A percentile compares a stretch with the other conserved stretches of the same genome.
Conservation (phyloP, 768 basidiomycete genomes). For the Mycena rosella region DNA sequence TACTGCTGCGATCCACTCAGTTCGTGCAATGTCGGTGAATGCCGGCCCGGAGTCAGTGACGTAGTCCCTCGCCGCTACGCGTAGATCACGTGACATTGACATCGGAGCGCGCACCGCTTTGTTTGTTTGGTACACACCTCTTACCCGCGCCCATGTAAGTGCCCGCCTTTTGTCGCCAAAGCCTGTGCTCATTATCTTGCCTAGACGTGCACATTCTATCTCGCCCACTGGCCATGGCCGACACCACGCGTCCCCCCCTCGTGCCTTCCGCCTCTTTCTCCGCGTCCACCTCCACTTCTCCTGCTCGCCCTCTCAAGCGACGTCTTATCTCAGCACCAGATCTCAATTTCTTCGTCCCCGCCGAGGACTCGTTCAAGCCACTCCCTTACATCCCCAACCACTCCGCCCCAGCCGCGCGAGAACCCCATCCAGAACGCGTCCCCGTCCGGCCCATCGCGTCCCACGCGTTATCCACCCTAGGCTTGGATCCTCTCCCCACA, state of each 20-base stretch:
- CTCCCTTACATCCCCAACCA: slow-evolving; percentile 67
- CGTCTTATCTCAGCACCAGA: slow-evolving; percentile 60
- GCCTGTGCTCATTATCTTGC: not conserved
- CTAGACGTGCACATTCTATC: slow-evolving; percentile 10
- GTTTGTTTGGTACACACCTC: no score
- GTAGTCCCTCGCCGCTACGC: no score
- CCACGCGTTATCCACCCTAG: slow-evolving; percentile 60
- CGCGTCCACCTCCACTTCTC: slow-evolving; percentile 41
- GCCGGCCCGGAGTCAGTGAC: no score
- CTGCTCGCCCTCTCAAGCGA: slow-evolving; percentile 58
- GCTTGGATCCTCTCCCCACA: slow-evolving; percentile 76
- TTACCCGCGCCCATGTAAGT: no score
- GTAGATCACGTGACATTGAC: slow-evolving; percentile 11
- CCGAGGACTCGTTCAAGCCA: slow-evolving; percentile 75
- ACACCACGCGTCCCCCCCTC: slow-evolving; percentile 41
- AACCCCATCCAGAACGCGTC: slow-evolving; percentile 44
- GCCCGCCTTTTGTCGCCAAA: no score
- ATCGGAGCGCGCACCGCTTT: no score
- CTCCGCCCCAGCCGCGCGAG: slow-evolving; percentile 40
- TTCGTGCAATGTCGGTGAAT: no score
- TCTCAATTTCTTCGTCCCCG: slow-evolving; percentile 72
- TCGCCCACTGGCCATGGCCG: slow-evolving; percentile 32
- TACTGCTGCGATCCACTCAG: no score
- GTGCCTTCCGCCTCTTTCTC: slow-evolving; percentile 40
- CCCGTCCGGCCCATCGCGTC: slow-evolving; percentile 53